Conservation (phyloP, 2,329 filamentous ascomycete genomes). For the Talaromyces rugulosus region DNA sequence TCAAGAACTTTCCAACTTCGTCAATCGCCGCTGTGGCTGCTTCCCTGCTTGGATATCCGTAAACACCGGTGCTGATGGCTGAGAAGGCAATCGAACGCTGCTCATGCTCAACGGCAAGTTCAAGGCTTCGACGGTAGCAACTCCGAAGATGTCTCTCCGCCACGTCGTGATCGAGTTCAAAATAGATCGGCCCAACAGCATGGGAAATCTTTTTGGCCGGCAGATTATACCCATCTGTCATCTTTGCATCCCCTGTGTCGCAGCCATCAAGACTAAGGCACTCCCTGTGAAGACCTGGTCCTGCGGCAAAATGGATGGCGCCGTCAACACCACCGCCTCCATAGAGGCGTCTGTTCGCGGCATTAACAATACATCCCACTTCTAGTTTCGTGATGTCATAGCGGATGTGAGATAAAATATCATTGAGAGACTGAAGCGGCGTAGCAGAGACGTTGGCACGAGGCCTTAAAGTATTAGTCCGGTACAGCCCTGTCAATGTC, state of each 20-base stretch:
- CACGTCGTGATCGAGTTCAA: slow-evolving; percentile 31
- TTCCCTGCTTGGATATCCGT: slow-evolving; percentile 73
- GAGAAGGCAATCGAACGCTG: slow-evolving; percentile 76
- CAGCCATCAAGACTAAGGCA: slow-evolving; percentile 71
- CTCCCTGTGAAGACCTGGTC: slow-evolving; percentile 62
- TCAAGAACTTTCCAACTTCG: slow-evolving; percentile 55
- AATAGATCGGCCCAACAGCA: slow-evolving; percentile 80
- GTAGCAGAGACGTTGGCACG: slow-evolving; percentile 23
- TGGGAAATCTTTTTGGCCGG: slow-evolving; percentile 81
- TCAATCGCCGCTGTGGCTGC: slow-evolving; percentile 70
- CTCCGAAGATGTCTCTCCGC: slow-evolving; percentile 45
- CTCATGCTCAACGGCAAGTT: slow-evolving; percentile 64
- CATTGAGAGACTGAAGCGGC: slow-evolving; percentile 48
- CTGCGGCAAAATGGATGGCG: slow-evolving; percentile 81
- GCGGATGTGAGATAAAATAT: slow-evolving; percentile 61
- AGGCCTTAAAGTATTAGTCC: slow-evolving; percentile 45
- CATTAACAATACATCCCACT: slow-evolving; percentile 86
- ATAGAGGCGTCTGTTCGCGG: slow-evolving; percentile 72
- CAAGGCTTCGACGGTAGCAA: slow-evolving; percentile 69
- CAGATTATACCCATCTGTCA: slow-evolving; percentile 72
- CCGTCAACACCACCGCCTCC: slow-evolving; percentile 90
- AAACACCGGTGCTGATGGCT: slow-evolving; percentile 81
- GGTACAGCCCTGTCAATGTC: slow-evolving; percentile 60
- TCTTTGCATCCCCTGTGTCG: slow-evolving; percentile 72
- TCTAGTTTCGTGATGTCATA: slow-evolving; percentile 77